Evolutionary conservation across 179 eudicot species (phyloP), one percentile per base, ranked within the genome.

Genomic region (Corrigiola litoralis): DNA sequence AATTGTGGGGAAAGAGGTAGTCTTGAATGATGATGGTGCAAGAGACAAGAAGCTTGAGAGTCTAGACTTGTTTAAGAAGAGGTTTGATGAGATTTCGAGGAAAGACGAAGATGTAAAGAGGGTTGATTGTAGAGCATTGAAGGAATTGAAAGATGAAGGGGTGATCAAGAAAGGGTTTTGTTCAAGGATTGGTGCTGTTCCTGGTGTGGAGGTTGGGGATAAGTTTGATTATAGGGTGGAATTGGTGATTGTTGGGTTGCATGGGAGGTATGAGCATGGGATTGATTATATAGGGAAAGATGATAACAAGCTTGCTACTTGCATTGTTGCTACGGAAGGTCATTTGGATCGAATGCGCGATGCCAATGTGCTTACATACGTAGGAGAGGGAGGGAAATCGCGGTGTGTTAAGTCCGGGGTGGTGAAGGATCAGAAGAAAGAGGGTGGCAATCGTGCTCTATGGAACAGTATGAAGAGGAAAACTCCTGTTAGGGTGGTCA

Each of bases 191-290:
- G 86, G 86, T 20, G 63, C 45, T 33, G 55, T 84, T 23, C 81
- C 80, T 3, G 84, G 86, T 5, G 64, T 81, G 23, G 79, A 74
- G 46, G 34, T 84, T 25, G 86, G 84, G 24, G 75, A 81, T 61
- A 44, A 28, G 42, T 82, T 82, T 12, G 68, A 25, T 5, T 82
- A 46, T 41, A 48, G 87, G 27, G 72, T 58, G 1, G 84, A 80
- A 9, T 70, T 72, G 2, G 34, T 60, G 27, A 52, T 72, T 5
- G 61, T 60, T 32, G 72, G 76, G 27, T 52, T 72, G 13, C 76
- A 72, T 23, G 66, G 34, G 61, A 44, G 3, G 21, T 8, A 16
- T 13, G 67, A 72, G 20, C 42, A 58, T 23, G 84, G 82, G 34
- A 83, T 80, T 24, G 84, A 83, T 80, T 60, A 11, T 24, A 63